Conservation (phyloP, 257 asterid species). For the Solanum piurae region DNA sequence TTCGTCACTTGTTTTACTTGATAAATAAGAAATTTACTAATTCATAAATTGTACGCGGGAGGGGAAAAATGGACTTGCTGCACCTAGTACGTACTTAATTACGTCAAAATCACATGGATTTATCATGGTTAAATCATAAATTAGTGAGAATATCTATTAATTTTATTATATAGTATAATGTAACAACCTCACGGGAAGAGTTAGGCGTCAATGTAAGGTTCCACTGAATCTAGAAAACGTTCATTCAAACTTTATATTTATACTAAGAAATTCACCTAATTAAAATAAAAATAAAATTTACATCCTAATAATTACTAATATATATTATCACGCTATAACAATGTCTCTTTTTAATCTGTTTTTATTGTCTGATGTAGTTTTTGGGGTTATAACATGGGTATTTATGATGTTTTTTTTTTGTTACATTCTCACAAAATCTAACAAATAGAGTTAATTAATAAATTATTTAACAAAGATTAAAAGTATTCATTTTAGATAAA, state of each 20-base stretch:
- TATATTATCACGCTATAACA: no score
- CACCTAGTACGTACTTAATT: not conserved
- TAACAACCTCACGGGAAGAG: not conserved
- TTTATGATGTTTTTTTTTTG: not conserved
- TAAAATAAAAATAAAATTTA: no score
- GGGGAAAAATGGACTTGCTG: not conserved
- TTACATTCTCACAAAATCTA: not conserved
- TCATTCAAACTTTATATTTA: not conserved
- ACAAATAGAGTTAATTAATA: no score
- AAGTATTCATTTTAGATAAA: no score
- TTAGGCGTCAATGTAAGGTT: not conserved
- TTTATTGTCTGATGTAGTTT: no score
- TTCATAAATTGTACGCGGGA: not conserved
- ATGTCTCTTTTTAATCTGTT: not conserved
- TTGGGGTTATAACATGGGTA: not conserved
- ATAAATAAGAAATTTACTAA: not conserved
- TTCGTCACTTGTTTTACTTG: not conserved
- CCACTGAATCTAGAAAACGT: not conserved
- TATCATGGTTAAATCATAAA: not conserved
- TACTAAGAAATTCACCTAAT: no score
- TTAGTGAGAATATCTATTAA: not conserved
- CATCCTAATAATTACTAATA: no score
- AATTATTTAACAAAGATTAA: not conserved
- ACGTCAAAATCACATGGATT: not conserved
- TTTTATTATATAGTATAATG: not conserved